These are phyloP conservation scores for Ottelia alismoides DNA, from an alignment of 106 monocot species.

Conservation along the genomic window DNA sequence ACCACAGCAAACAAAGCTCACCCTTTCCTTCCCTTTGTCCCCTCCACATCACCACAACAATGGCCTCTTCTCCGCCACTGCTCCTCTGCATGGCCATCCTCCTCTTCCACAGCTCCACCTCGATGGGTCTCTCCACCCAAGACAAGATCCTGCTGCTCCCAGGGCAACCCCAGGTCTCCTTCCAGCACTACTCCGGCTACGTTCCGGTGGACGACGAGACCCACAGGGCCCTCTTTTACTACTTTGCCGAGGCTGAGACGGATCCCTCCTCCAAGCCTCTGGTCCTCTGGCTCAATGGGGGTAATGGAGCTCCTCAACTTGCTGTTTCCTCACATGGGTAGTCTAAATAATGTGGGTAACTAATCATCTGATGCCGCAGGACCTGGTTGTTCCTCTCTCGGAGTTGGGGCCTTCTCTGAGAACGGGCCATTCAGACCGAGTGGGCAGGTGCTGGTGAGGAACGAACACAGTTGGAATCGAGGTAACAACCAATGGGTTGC, in stretches of 20 bases:
- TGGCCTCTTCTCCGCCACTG: too few species aligned
- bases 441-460: neutral
- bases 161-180: too few species aligned
- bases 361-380: neutral
- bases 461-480: conserved; percentile 4
- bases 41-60: too few species aligned
- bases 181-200: conserved; percentile 23
- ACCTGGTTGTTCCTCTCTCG: conserved; percentile 17
- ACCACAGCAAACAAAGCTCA: too few species aligned
- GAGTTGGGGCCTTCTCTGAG: conserved; percentile 12
- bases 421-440: conserved; percentile 10
- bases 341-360: too few species aligned
- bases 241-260: conserved; percentile 15
- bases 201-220: conserved; percentile 13
- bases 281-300: conserved; percentile 36
- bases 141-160: too few species aligned
- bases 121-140: too few species aligned
- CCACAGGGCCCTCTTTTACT: conserved; percentile 29
- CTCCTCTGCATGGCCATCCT: too few species aligned
- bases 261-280: conserved; percentile 6
- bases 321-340: too few species aligned
- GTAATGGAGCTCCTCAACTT: conserved; percentile 1
- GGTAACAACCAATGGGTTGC: neutral
- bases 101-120: too few species aligned
- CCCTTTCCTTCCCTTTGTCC: too few species aligned